These are phyloP conservation scores for Paracoccidioides brasiliensis DNA, from an alignment of 2,329 filamentous ascomycete species.

Conservation along the genomic window DNA sequence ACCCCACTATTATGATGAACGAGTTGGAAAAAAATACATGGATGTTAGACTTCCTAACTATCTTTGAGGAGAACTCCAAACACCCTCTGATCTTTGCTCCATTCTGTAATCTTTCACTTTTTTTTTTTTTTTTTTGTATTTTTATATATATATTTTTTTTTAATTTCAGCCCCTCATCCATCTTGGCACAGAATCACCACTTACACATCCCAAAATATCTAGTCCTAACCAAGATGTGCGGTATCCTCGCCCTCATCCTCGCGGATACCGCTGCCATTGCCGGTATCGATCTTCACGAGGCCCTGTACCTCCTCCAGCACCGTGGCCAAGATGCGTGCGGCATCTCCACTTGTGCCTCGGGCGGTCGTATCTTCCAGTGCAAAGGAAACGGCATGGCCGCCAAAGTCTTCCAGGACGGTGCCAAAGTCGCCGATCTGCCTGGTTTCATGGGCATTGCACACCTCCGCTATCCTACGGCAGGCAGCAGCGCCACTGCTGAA, in stretches of 20 bases:
- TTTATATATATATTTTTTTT: neutral
- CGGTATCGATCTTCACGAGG: slow-evolving; percentile 55
- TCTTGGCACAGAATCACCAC: slow-evolving; percentile 4
- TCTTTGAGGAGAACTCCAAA: slow-evolving; percentile 27
- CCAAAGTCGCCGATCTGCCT: slow-evolving; percentile 58
- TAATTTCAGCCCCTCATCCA: slow-evolving; percentile 3
- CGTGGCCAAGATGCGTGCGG: slow-evolving; percentile 81
- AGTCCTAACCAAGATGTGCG: slow-evolving; percentile 41
- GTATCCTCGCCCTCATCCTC: slow-evolving; percentile 48
- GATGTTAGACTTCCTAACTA: slow-evolving; percentile 39
- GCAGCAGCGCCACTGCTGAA: slow-evolving; percentile 70
- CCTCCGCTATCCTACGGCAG: slow-evolving; percentile 78
- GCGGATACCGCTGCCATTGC: slow-evolving; percentile 43
- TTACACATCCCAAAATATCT: slow-evolving; percentile 10
- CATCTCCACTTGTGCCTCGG: slow-evolving; percentile 60
- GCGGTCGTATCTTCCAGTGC: slow-evolving; percentile 73
- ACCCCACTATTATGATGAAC: slow-evolving; percentile 22
- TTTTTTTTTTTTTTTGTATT: slow-evolving; percentile 1
- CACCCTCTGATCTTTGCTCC: neutral
- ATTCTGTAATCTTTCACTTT: neutral
- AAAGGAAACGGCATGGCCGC: slow-evolving; percentile 84
- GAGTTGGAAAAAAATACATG: slow-evolving; percentile 16
- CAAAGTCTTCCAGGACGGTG: slow-evolving; percentile 72
- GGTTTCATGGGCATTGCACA: slow-evolving; percentile 82
- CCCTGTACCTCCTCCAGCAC: slow-evolving; percentile 59